phyloP scores from a whole-genome alignment of 345 rosid species.

The Trapa bicornis region DNA sequence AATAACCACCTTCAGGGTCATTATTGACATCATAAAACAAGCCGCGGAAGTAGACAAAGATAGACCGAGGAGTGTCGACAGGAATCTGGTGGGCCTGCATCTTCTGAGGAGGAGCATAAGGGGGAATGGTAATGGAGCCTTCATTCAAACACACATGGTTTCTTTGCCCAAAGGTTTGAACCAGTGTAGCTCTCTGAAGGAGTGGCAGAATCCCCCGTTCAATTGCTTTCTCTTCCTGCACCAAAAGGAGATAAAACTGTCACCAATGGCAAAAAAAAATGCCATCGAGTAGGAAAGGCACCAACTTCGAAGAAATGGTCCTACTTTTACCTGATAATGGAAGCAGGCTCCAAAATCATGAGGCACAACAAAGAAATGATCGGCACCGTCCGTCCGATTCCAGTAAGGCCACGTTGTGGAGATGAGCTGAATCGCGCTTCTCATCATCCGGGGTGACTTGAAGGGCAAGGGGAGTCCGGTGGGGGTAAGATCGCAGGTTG shows the following conservation, averaged over 20 bases:
- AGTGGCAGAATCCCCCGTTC: constrained; percentile 78
- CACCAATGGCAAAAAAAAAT: background rate
- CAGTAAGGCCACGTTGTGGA: constrained; percentile 85
- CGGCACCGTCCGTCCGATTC: constrained; percentile 91
- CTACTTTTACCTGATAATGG: constrained; percentile 59
- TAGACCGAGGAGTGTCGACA: constrained; percentile 65
- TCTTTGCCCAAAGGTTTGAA: constrained; percentile 89
- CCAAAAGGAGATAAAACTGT: background rate
- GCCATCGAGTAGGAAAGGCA: background rate
- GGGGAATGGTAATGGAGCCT: constrained; percentile 90
- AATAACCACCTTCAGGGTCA: constrained; percentile 96
- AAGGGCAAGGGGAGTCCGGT: constrained; percentile 89
- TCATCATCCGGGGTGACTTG: constrained; percentile 88
- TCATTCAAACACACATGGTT: constrained; percentile 88
- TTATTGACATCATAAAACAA: constrained; percentile 87
- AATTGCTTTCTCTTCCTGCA: constrained; percentile 88
- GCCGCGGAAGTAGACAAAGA: constrained; percentile 91
- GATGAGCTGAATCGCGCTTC: constrained; percentile 78
- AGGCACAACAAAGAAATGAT: constrained; percentile 91
- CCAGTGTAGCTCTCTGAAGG: constrained; percentile 72
- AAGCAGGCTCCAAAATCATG: constrained; percentile 97
- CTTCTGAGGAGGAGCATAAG: constrained; percentile 93
- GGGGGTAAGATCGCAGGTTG: constrained; percentile 96
- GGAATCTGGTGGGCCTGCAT: constrained; percentile 81
- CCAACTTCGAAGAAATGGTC: background rate